Conservation (phyloP, 116 monocot genomes). For the Iris pallida region DNA sequence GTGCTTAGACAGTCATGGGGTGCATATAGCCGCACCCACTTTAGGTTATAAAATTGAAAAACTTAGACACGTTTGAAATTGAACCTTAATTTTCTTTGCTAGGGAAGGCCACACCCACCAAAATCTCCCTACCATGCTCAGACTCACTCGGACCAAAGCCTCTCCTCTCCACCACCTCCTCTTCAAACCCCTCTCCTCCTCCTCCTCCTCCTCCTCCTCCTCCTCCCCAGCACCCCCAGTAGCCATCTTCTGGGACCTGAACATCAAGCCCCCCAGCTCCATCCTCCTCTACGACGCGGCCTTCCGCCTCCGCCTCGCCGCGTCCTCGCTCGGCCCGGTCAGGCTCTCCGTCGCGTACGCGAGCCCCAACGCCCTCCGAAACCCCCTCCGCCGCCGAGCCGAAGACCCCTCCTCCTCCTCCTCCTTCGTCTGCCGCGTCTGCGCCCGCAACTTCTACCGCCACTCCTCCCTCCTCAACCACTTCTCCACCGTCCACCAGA, state of each 20-base stretch:
- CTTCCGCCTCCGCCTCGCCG: constrained; percentile 42
- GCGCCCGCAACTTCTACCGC: constrained; percentile 53
- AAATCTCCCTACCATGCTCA: not conserved
- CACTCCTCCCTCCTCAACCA: constrained; percentile 44
- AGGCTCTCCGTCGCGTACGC: constrained; percentile 33
- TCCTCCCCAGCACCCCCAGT: not conserved
- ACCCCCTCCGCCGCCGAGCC: constrained; percentile 6
- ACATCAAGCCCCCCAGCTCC: constrained; percentile 36
- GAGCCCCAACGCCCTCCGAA: constrained; percentile 14
- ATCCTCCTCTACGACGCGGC: constrained; percentile 44
- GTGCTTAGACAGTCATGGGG: no score
- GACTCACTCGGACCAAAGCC: no score
- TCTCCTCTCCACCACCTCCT: not conserved
- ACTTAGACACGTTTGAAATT: no score
- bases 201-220: constrained; percentile 2
- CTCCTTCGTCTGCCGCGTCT: constrained; percentile 47
- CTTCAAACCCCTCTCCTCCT: not conserved
- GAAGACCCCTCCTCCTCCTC: constrained; percentile 11
- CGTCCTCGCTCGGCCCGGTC: constrained; percentile 43
- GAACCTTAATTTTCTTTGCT: no score
- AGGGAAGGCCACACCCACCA: no score
- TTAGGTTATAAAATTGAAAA: no score
- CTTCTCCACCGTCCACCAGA: constrained; percentile 42
- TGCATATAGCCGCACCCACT: no score
- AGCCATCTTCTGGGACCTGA: constrained; percentile 46